phyloP scores from a whole-genome alignment of 1,284 basidiomycete species.

The Anthracocystis walkeri region DNA sequence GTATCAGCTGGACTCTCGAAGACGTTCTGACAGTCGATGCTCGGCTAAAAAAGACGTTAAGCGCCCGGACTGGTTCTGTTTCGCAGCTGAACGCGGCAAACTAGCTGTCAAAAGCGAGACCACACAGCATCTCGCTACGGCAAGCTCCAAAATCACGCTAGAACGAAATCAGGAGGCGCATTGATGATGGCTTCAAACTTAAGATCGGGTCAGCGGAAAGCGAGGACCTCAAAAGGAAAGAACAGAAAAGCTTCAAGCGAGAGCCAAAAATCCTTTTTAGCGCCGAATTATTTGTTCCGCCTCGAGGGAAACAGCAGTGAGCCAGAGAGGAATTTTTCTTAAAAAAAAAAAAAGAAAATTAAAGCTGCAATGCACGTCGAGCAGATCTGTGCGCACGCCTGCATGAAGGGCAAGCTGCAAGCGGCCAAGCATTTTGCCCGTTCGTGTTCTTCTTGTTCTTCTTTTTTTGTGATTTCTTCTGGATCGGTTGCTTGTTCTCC shows the following conservation, averaged over 20 bases:
- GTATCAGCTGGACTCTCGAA: no score
- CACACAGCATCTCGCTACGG: neutral
- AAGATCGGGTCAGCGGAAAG: neutral
- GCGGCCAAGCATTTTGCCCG: slow-evolving; percentile 2
- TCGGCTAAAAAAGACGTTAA: no score
- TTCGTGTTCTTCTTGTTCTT: slow-evolving; percentile 6
- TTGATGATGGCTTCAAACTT: no score
- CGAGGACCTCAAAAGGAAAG: neutral
- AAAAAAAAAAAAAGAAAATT: slow-evolving; percentile 7
- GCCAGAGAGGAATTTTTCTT: no score
- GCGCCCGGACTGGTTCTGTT: no score
- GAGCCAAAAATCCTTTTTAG: neutral
- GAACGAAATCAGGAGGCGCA: neutral
- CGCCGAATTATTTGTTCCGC: neutral
- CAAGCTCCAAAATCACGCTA: neutral
- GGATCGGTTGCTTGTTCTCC: slow-evolving; percentile 1
- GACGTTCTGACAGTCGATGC: no score
- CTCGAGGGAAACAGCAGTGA: neutral
- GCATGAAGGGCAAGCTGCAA: no score
- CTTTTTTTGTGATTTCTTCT: slow-evolving; percentile 10
- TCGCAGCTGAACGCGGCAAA: no score
- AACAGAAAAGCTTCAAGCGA: neutral
- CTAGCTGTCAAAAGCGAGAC: no score
- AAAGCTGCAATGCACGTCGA: slow-evolving; percentile 19
- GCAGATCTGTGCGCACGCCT: slow-evolving; percentile 48